A percentile compares a stretch with the other conserved stretches of the same genome.
Evolutionary conservation across 768 basidiomycete genomes (phyloP).

Genomic region (Mycena rebaudengoi): DNA sequence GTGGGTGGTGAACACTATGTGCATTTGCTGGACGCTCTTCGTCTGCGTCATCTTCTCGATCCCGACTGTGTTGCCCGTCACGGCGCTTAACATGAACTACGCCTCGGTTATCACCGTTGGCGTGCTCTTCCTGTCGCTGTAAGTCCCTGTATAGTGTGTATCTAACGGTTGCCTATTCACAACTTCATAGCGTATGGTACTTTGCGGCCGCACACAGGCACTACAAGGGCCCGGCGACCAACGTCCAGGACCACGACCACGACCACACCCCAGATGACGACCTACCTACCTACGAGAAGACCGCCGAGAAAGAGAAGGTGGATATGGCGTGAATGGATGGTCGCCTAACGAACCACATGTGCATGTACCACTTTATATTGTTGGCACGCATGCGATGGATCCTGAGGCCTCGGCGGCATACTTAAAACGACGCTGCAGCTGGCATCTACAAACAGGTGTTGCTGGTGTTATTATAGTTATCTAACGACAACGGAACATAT

Average conservation of each 20-base stretch:
- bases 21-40: slow-evolving; percentile 75
- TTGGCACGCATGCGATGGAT: no score
- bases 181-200: slow-evolving; percentile 57
- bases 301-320: no score
- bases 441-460: no score
- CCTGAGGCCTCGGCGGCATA: no score
- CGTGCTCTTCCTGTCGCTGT: slow-evolving; percentile 63
- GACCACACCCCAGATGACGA: no score
- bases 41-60: slow-evolving; percentile 77
- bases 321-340: no score
- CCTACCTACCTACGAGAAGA: no score
- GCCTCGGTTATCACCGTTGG: slow-evolving; percentile 68
- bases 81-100: slow-evolving; percentile 81
- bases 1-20: slow-evolving; percentile 65
- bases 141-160: slow-evolving; percentile 30
- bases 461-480: no score
- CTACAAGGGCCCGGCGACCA: slow-evolving; percentile 67
- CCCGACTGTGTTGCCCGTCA: slow-evolving; percentile 75
- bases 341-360: no score
- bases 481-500: no score
- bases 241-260: slow-evolving; percentile 46
- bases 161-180: slow-evolving; percentile 2
- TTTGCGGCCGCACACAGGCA: slow-evolving; percentile 59
- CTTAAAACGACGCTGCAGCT: no score
- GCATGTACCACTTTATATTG: no score